These are phyloP conservation scores for Hymenoscyphus scutula DNA, from an alignment of 2,329 filamentous ascomycete species.

Conservation along the genomic window DNA sequence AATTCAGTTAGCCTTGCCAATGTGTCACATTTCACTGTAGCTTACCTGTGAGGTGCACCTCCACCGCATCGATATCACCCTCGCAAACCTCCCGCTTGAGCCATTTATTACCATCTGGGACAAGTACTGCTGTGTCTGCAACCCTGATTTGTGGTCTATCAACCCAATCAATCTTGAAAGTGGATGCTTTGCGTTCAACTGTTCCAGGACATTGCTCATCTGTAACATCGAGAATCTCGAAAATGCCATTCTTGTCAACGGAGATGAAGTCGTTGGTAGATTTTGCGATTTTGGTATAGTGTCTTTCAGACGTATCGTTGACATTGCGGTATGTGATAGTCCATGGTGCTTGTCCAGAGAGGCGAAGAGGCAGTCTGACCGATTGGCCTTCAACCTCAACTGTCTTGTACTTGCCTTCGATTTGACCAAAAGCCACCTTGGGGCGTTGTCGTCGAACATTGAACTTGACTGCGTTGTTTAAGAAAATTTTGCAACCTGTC, in stretches of 20 bases:
- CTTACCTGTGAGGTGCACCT: conserved; percentile 74
- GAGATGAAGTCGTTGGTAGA: conserved; percentile 66
- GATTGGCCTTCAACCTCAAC: conserved; percentile 73
- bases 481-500: conserved; percentile 78
- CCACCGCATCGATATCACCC: conserved; percentile 86
- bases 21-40: conserved; percentile 13
- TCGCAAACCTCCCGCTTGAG: conserved; percentile 85
- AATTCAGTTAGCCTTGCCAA: conserved; percentile 15
- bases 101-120: conserved; percentile 53
- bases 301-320: conserved; percentile 47
- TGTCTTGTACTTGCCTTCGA: conserved; percentile 75
- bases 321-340: conserved; percentile 71
- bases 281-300: conserved; percentile 46
- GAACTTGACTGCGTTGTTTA: conserved; percentile 83
- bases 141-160: conserved; percentile 71
- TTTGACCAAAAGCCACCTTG: conserved; percentile 77
- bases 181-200: conserved; percentile 69
- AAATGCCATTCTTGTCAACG: conserved; percentile 67
- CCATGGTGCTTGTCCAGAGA: conserved; percentile 87
- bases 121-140: conserved; percentile 61
- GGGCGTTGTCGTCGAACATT: conserved; percentile 85
- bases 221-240: conserved; percentile 73
- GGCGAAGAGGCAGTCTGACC: conserved; percentile 74
- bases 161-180: conserved; percentile 83
- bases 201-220: conserved; percentile 81